phyloP scores from a whole-genome alignment of 257 asterid species.

The Solanum etuberosum region DNA sequence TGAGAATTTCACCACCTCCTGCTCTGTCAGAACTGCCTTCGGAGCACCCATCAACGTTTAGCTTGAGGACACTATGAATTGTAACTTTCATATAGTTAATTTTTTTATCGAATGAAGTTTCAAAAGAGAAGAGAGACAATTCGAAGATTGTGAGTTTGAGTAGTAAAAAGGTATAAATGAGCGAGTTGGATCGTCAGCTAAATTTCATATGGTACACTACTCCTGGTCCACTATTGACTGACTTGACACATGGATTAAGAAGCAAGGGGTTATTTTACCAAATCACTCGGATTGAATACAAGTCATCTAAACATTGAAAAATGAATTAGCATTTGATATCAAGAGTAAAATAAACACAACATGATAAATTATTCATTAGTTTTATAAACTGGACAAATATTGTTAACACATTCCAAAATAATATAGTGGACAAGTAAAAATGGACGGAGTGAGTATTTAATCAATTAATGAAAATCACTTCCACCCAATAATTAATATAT shows the following conservation, averaged over 20 bases:
- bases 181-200: neutral
- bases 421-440: neutral
- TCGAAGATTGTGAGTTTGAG: neutral
- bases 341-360: neutral
- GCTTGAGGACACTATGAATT: neutral
- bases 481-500: neutral
- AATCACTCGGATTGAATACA: neutral
- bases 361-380: neutral
- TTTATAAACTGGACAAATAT: neutral
- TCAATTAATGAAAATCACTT: neutral
- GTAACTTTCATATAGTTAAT: too few relatives aligned
- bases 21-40: neutral
- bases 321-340: neutral
- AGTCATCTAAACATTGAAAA: neutral
- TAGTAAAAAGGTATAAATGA: too few relatives aligned
- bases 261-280: too few relatives aligned
- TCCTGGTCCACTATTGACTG: neutral
- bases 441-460: neutral
- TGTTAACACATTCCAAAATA: too few relatives aligned
- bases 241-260: neutral
- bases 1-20: neutral
- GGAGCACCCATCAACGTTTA: neutral
- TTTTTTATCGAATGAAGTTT: too few relatives aligned
- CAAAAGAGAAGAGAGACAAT: too few relatives aligned
- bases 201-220: neutral